Evolutionary conservation across 768 basidiomycete genomes (phyloP), one percentile per base, ranked within the genome.

Genomic region (Tricholoma terreum): DNA sequence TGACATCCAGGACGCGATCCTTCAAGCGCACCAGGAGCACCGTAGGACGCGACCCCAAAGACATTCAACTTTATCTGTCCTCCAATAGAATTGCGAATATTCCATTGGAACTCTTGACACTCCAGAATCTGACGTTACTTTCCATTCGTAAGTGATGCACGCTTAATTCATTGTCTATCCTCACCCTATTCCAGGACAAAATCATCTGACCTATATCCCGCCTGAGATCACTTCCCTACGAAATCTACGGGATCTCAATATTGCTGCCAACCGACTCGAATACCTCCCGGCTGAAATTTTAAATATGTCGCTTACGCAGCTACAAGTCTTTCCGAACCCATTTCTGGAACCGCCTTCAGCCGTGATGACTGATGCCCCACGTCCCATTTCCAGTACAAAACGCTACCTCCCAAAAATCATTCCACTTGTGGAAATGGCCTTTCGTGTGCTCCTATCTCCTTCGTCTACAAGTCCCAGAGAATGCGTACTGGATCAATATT

Each of bases 231-330:
- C 69, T 17, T 72, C 72, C 6, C 73, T 90, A 15, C 72, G 65
- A 8, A 79, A 80, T 50, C 77, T 91, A 2, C 74, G 74, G 50
- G 80, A 84, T 43, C 75, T 91, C 6, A 86, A 89, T 58, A 63
- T 91, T 3, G 75, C 85, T 0, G 75, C 77, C 53, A 91, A 91
- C 67, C 67, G 71, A 31, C 69, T 90, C 2, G 63, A 67, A 54
- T 87, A 80, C 67, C 68, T 91, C 0, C 89, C 89, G 12, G 78
- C 84, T 6, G 87, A 90, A 65, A 78, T 90, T 65, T 67, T 78
- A n/a, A 65, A 71, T 30, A 83, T 89, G 80, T 74, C 67, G n/a
- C 72, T 89, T 1, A 65, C 65, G 17, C 73, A 66, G 8, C 71
- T 90, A 5, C 60, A 65, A 17, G 64, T 89, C 2, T 67, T 80